Conservation (phyloP, 164 flowering plant species). For the Malania oleifera region DNA sequence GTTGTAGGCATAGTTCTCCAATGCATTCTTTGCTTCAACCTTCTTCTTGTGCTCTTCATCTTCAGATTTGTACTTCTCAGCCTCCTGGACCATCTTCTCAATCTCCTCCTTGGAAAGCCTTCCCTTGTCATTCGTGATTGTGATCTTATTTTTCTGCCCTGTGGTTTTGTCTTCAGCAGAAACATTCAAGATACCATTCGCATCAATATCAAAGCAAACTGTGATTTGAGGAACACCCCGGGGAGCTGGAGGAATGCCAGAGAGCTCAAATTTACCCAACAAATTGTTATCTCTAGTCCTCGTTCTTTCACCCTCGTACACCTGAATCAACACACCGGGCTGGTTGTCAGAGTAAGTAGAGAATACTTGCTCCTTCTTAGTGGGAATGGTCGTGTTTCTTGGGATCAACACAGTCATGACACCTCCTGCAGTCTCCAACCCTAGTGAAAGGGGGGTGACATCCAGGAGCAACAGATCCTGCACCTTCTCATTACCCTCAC, state of each 20-base stretch:
- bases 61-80: slow-evolving; percentile 44
- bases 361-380: slow-evolving; percentile 37
- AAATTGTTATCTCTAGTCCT: slow-evolving; percentile 37
- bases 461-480: slow-evolving; percentile 33
- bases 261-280: slow-evolving; percentile 37
- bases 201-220: slow-evolving; percentile 37
- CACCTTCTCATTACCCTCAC: slow-evolving; percentile 38
- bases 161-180: slow-evolving; percentile 41
- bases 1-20: slow-evolving; percentile 41
- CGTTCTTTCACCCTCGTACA: slow-evolving; percentile 36
- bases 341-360: slow-evolving; percentile 40
- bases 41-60: slow-evolving; percentile 46
- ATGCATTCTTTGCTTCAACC: slow-evolving; percentile 37
- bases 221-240: slow-evolving; percentile 34
- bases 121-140: slow-evolving; percentile 37
- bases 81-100: slow-evolving; percentile 44
- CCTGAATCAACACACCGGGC: slow-evolving; percentile 36
- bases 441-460: slow-evolving; percentile 36
- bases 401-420: slow-evolving; percentile 41
- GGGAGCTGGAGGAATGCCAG: slow-evolving; percentile 39
- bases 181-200: slow-evolving; percentile 34
- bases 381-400: slow-evolving; percentile 39
- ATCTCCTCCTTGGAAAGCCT: slow-evolving; percentile 36
- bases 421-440: slow-evolving; percentile 39
- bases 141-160: slow-evolving; percentile 41